Conservation (phyloP, 1,139 yeast species). For the Candida frijolesensis region DNA sequence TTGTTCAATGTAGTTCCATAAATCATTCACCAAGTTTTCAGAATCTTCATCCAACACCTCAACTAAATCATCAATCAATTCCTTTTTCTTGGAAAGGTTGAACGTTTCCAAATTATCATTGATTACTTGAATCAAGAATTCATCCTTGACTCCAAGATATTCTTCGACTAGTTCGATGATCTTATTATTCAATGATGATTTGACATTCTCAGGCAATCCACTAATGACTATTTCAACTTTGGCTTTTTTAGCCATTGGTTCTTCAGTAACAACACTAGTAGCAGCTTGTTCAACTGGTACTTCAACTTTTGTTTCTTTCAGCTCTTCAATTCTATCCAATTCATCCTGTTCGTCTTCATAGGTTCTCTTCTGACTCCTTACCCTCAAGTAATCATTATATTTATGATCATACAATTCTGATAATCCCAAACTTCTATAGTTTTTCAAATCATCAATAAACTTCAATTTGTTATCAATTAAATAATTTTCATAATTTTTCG, state of each 20-base stretch:
- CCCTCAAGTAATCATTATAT: conserved; percentile 41
- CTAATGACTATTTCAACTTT: conserved; percentile 14
- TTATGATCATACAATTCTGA: conserved; percentile 31
- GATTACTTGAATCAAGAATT: conserved; percentile 48
- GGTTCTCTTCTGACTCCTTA: conserved; percentile 30
- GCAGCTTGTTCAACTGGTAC: conserved; percentile 2
- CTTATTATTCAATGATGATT: conserved; percentile 29
- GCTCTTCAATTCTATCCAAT: conserved; percentile 29
- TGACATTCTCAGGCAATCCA: conserved; percentile 18
- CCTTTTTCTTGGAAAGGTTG: conserved; percentile 28
- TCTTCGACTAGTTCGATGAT: conserved; percentile 50
- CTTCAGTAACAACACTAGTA: neutral
- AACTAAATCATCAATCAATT: conserved; percentile 44
- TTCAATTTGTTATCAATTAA: conserved; percentile 41
- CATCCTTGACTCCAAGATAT: conserved; percentile 55
- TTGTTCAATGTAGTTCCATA: conserved; percentile 26
- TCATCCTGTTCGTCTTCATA: conserved; percentile 41
- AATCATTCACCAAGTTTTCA: conserved; percentile 40
- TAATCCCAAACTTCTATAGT: conserved; percentile 13
- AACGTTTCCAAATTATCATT: conserved; percentile 36
- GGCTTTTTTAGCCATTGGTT: conserved; percentile 5
- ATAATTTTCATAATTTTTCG: conserved; percentile 32
- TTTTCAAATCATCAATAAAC: conserved; percentile 35
- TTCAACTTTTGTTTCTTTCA: conserved; percentile 8
- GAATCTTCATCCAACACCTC: conserved; percentile 64